Conservation (phyloP, 2,329 filamentous ascomycete species). For the Colletotrichum orbiculare region DNA sequence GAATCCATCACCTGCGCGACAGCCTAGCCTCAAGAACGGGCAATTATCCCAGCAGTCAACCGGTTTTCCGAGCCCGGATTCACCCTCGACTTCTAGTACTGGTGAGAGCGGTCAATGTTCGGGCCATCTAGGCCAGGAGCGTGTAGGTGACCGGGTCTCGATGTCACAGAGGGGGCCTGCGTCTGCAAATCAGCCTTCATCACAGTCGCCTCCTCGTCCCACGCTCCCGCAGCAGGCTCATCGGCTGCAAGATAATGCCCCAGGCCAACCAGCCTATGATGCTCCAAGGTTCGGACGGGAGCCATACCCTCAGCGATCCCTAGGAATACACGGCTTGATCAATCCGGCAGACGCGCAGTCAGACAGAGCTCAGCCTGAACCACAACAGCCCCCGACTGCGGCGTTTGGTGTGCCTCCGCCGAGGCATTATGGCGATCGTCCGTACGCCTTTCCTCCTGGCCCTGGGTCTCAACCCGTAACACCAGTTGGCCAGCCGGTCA, state of each 20-base stretch:
- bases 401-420: slow-evolving; percentile 37
- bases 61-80: slow-evolving; percentile 3
- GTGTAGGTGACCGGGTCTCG: slow-evolving; percentile 68
- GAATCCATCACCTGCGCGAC: slow-evolving; percentile 9
- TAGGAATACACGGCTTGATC: slow-evolving; percentile 52
- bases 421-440: slow-evolving; percentile 39
- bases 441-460: slow-evolving; percentile 39
- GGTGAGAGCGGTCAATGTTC: slow-evolving; percentile 64
- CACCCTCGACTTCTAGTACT: slow-evolving; percentile 19
- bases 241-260: slow-evolving; percentile 38
- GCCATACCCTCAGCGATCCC: slow-evolving; percentile 33
- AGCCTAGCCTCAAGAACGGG: slow-evolving; percentile 14
- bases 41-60: slow-evolving; percentile 17
- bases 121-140: slow-evolving; percentile 61
- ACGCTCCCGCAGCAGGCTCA: slow-evolving; percentile 17
- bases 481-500: slow-evolving; percentile 41
- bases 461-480: slow-evolving; percentile 49
- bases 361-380: slow-evolving; percentile 35
- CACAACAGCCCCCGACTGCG: slow-evolving; percentile 38
- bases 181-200: slow-evolving; percentile 63
- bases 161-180: slow-evolving; percentile 72
- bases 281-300: slow-evolving; percentile 18
- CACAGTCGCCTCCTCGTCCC: slow-evolving; percentile 54
- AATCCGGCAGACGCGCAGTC: slow-evolving; percentile 49
- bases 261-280: slow-evolving; percentile 41